Percentiles rank a stretch among this genome's conserved stretches.
Evolutionary conservation across 768 basidiomycete genomes (phyloP).

Genomic region (Amanita pallidorosea): DNA sequence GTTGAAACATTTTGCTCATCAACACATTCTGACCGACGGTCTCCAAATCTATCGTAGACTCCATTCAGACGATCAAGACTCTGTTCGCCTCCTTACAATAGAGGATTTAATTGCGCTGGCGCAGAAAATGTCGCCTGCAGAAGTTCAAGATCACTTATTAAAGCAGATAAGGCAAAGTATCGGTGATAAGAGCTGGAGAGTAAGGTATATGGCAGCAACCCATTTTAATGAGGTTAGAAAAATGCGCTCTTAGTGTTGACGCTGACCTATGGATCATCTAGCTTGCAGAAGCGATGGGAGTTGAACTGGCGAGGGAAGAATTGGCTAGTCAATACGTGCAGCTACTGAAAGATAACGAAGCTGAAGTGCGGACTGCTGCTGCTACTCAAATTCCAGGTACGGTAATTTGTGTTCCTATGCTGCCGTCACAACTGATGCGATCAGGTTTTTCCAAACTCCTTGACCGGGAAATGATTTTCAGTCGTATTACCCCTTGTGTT

Average conservation of each 20-base stretch:
- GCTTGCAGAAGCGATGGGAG: slow-evolving; percentile 87
- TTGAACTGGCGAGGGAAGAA: slow-evolving; percentile 87
- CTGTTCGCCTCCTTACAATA: slow-evolving; percentile 89
- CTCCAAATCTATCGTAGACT: slow-evolving; percentile 90
- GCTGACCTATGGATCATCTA: slow-evolving; percentile 17
- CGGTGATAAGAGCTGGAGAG: slow-evolving; percentile 96
- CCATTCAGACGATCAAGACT: slow-evolving; percentile 95
- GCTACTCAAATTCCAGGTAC: slow-evolving; percentile 94
- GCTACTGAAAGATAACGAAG: slow-evolving; percentile 95
- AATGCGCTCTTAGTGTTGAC: neutral
- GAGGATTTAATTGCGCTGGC: slow-evolving; percentile 93
- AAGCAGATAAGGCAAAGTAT: slow-evolving; percentile 84
- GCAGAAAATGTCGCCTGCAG: slow-evolving; percentile 70
- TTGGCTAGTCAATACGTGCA: slow-evolving; percentile 88
- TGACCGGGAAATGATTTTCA: slow-evolving; percentile 88
- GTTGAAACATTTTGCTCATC: slow-evolving; percentile 67
- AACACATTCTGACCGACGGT: slow-evolving; percentile 76
- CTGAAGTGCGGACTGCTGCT: slow-evolving; percentile 94
- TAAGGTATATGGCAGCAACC: slow-evolving; percentile 96
- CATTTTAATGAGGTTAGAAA: slow-evolving; percentile 84
- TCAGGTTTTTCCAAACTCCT: slow-evolving; percentile 89
- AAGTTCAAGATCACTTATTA: slow-evolving; percentile 84
- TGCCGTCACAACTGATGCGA: neutral
- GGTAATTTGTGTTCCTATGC: slow-evolving; percentile 7
- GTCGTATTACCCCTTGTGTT: slow-evolving; percentile 89